Evolutionary conservation across 352 stramenopile species (phyloP).

Genomic region (Phytophthora fragariae): DNA sequence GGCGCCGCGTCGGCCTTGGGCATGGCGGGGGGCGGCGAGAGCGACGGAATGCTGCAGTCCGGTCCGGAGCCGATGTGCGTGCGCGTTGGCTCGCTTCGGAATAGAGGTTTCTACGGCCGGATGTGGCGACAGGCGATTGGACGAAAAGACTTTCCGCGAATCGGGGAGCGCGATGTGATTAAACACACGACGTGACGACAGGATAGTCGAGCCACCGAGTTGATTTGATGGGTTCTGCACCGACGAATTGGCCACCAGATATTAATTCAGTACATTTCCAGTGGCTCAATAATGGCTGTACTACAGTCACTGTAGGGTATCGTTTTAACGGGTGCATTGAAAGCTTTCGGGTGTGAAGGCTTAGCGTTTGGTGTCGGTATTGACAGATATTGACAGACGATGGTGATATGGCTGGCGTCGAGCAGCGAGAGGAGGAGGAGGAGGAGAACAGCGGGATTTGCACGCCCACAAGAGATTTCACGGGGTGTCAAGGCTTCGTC

Average conservation of each 20-base stretch:
- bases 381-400: background rate
- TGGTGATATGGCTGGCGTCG: background rate
- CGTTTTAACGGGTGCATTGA: too few relatives aligned
- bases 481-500: background rate
- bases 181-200: slow-evolving; percentile 26
- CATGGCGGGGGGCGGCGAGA: slow-evolving; percentile 35
- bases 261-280: too few relatives aligned
- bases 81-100: slow-evolving; percentile 2
- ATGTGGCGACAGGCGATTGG: slow-evolving; percentile 24
- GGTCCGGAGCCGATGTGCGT: background rate
- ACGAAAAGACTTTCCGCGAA: slow-evolving; percentile 18
- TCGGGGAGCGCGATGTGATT: slow-evolving; percentile 11
- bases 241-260: background rate
- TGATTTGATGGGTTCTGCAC: slow-evolving; percentile 9
- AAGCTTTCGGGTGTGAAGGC: too few relatives aligned
- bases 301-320: background rate
- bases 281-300: background rate
- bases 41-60: slow-evolving; percentile 34
- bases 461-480: background rate
- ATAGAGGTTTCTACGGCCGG: slow-evolving; percentile 3
- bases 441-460: background rate
- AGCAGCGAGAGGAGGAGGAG: background rate
- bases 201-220: background rate
- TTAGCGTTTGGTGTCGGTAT: background rate
- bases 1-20: slow-evolving; percentile 22